Conservation (phyloP, 208 protist species). For the Balamuthia mandrillaris region DNA sequence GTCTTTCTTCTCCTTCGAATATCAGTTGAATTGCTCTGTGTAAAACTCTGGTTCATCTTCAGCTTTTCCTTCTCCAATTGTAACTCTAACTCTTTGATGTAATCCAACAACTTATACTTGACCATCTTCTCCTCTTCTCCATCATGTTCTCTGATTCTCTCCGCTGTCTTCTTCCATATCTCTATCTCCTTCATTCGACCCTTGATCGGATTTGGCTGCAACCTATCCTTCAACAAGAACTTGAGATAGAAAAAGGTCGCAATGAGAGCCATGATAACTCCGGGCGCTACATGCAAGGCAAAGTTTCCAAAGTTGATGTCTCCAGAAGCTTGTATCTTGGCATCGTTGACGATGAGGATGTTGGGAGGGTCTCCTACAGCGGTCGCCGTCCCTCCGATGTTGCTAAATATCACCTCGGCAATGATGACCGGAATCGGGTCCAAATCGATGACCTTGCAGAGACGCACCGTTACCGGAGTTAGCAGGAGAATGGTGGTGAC, state of each 20-base stretch:
- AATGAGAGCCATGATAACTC: not conserved
- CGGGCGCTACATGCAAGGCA: not conserved
- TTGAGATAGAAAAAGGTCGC: not conserved
- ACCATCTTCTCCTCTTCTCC: slow-evolving; percentile 29
- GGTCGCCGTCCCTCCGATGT: slow-evolving; percentile 66
- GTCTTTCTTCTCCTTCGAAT: not conserved
- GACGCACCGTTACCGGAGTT: slow-evolving; percentile 64
- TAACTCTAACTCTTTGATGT: slow-evolving; percentile 7
- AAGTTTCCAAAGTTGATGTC: not conserved
- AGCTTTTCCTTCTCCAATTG: not conserved
- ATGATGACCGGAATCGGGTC: slow-evolving; percentile 68
- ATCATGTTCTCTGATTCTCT: not conserved
- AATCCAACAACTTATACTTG: not conserved
- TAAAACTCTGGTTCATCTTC: no score
- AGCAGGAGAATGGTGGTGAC: slow-evolving; percentile 75
- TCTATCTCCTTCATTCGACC: not conserved
- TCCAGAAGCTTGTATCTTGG: not conserved
- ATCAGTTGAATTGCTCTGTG: no score
- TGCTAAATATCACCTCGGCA: slow-evolving; percentile 59
- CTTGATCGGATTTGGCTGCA: not conserved
- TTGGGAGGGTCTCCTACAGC: slow-evolving; percentile 72
- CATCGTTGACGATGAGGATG: slow-evolving; percentile 65
- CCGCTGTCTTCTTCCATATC: not conserved
- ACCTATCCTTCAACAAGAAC: not conserved
- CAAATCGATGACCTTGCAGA: slow-evolving; percentile 61